phyloP scores from a whole-genome alignment of 257 asterid genomes.

The Plantago major region DNA sequence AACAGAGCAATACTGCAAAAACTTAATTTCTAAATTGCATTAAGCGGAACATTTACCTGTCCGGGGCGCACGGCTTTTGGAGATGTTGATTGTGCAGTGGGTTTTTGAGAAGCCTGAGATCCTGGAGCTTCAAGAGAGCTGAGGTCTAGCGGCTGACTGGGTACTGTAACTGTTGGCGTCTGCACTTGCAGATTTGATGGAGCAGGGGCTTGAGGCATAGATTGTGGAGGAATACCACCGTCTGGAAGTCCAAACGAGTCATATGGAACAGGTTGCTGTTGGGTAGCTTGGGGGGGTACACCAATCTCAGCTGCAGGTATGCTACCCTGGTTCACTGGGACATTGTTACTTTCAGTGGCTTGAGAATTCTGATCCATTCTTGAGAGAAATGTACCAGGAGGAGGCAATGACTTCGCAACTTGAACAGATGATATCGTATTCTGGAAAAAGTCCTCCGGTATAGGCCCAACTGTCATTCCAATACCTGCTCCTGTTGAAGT shows the following conservation, averaged over 20 bases:
- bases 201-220: slow-evolving; percentile 41
- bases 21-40: slow-evolving; percentile 5
- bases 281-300: slow-evolving; percentile 69
- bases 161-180: slow-evolving; percentile 39
- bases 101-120: slow-evolving; percentile 44
- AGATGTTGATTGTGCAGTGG: slow-evolving; percentile 62
- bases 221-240: slow-evolving; percentile 80
- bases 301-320: slow-evolving; percentile 43
- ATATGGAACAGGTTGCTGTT: slow-evolving; percentile 43
- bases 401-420: slow-evolving; percentile 81
- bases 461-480: slow-evolving; percentile 75
- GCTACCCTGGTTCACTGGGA: slow-evolving; percentile 45
- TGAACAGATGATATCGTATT: slow-evolving; percentile 82
- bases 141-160: slow-evolving; percentile 87
- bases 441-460: slow-evolving; percentile 99
- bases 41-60: slow-evolving; percentile 43
- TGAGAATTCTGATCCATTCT: slow-evolving; percentile 65
- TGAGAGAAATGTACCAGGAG: slow-evolving; percentile 75
- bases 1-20: neutral
- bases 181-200: slow-evolving; percentile 42
- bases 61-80: slow-evolving; percentile 98
- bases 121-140: slow-evolving; percentile 93
- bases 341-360: slow-evolving; percentile 39
- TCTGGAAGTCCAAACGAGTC: slow-evolving; percentile 78
- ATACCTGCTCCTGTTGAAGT: slow-evolving; percentile 41